These are phyloP conservation scores for Exidia glandulosa DNA, from an alignment of 768 basidiomycete genomes.

Conservation along the genomic window DNA sequence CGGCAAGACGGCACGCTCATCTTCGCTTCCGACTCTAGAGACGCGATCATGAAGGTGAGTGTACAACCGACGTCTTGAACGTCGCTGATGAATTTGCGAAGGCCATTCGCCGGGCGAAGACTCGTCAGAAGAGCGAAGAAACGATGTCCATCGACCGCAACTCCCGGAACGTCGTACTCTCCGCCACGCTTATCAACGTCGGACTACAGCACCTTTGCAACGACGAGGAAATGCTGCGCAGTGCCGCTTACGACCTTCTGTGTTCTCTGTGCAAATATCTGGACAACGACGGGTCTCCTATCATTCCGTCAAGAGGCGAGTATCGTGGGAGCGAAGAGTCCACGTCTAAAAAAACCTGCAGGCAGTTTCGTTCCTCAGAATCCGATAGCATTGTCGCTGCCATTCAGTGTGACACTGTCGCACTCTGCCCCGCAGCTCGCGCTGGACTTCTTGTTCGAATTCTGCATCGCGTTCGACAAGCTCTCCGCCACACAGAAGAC, in stretches of 20 bases:
- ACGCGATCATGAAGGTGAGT: constrained; percentile 67
- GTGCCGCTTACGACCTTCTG: constrained; percentile 70
- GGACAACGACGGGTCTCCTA: constrained; percentile 62
- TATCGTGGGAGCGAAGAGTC: neutral
- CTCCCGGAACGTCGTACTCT: constrained; percentile 72
- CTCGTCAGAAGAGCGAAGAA: constrained; percentile 40
- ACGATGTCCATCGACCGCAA: constrained; percentile 48
- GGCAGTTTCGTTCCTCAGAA: constrained; percentile 65
- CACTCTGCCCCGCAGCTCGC: constrained; percentile 72
- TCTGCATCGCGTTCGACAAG: constrained; percentile 42
- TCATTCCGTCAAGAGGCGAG: constrained; percentile 54
- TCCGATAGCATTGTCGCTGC: constrained; percentile 45
- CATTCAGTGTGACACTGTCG: constrained; percentile 62
- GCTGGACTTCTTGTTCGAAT: constrained; percentile 82
- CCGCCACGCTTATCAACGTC: constrained; percentile 77
- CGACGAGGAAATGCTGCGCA: constrained; percentile 65
- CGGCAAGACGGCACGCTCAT: constrained; percentile 63
- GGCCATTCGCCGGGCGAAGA: constrained; percentile 70
- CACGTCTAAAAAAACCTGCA: constrained; percentile 14
- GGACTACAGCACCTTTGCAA: constrained; percentile 70
- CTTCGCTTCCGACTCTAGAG: constrained; percentile 60
- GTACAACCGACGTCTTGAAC: neutral
- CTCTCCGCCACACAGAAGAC: constrained; percentile 42
- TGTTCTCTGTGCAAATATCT: constrained; percentile 66
- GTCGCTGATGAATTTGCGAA: constrained; percentile 16